A percentile compares a stretch with the other conserved stretches of the same genome.
These are phyloP conservation scores for Leptomonas seymouri DNA, from an alignment of 208 protist species.

Conservation along the genomic window DNA sequence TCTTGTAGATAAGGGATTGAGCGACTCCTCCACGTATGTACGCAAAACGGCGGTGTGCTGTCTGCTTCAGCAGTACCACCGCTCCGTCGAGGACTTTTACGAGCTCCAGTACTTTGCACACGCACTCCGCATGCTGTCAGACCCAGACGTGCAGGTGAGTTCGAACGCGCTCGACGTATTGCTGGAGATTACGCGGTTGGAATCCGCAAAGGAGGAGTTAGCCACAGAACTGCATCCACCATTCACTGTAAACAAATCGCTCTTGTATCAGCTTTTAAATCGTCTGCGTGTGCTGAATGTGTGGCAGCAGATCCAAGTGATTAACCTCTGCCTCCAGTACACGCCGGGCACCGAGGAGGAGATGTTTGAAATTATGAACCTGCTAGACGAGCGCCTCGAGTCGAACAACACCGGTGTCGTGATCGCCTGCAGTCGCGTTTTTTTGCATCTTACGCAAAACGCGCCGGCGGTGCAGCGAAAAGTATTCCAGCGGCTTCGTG, in stretches of 20 bases:
- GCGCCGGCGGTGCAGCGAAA: conserved; percentile 71
- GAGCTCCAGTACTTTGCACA: conserved; percentile 37
- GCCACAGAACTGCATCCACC: conserved; percentile 14
- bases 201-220: conserved; percentile 23
- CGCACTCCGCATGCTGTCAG: conserved; percentile 81
- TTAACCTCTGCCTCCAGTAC: conserved; percentile 70
- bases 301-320: conserved; percentile 87
- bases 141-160: conserved; percentile 87
- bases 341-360: conserved; percentile 75
- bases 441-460: conserved; percentile 90
- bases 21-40: conserved; percentile 93
- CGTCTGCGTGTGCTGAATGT: conserved; percentile 79
- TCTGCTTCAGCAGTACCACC: conserved; percentile 77
- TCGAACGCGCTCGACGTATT: conserved; percentile 80
- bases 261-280: conserved; percentile 87
- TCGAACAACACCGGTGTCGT: conserved; percentile 90
- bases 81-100: conserved; percentile 56
- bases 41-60: conserved; percentile 93
- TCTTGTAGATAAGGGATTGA: conserved; percentile 67
- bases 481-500: conserved; percentile 74
- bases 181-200: conserved; percentile 70
- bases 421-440: conserved; percentile 76
- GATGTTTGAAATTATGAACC: conserved; percentile 93
- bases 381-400: conserved; percentile 90
- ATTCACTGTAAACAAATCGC: conserved; percentile 56